Evolutionary conservation across 2,329 filamentous ascomycete genomes (phyloP), one percentile per base, ranked within the genome.

Genomic region (Pseudogymnoascus sp.): DNA sequence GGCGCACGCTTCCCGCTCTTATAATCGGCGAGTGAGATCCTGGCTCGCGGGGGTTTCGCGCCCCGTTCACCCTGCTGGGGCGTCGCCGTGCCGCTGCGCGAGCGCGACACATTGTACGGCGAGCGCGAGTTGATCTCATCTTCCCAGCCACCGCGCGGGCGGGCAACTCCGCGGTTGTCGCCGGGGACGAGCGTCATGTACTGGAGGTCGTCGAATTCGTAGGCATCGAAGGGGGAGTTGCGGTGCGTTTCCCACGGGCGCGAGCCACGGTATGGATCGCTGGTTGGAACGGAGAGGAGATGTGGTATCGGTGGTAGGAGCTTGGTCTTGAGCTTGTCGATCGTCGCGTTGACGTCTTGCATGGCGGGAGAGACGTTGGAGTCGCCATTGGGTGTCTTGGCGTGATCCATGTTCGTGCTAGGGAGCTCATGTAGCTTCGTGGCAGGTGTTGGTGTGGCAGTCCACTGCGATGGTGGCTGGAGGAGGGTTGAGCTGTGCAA

Each of bases 21-120:
- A 60, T 72, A 73, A 57, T 72, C 70, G 16, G 66, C 66, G 16
- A 72, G 62, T 6, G 67, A 69, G 37, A 72, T 66, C 64, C 70
- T 73, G 34, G 65, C 65, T 6, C 64, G 58, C 5, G 69, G 64
- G 5, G 68, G 64, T 38, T 67, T 68, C 60, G 67, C 18, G 28
- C 67, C 67, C 58, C 64, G 63, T 9, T 60, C 22, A 54, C 64
- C 62, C 43, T 54, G 43, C 39, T 67, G 67, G 16, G 70, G 70
- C 4, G 70, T 71, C 7, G 66, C 61, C 2, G 69, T 66, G 57
- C 64, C 69, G 58, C 69, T 71, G 50, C 66, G 64, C 34, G 64
- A 64, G 59, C 64, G 65, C 20, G 63, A 50, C 25, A 54, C 43
- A 62, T 65, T 68, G 8, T 62, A 57, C 3, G 69, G 67, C 12